A percentile compares a stretch with the other conserved stretches of the same genome.
These are phyloP conservation scores for Orbilia javanica DNA, from an alignment of 2,329 filamentous ascomycete species.

Conservation along the genomic window DNA sequence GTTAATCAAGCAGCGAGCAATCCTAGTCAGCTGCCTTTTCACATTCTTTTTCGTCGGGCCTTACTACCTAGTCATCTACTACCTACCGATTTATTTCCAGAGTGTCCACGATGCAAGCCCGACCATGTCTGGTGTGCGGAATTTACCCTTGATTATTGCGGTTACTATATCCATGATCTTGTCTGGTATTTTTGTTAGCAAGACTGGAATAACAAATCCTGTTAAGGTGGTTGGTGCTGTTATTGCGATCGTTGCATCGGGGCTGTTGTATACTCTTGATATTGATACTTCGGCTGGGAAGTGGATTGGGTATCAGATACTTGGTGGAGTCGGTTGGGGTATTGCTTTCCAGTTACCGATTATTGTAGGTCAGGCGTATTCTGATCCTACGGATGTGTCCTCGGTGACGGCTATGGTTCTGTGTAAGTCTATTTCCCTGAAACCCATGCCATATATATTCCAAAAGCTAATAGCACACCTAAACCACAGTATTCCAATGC, in stretches of 20 bases:
- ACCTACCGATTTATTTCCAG: slow-evolving; percentile 70
- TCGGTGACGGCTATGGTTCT: slow-evolving; percentile 39
- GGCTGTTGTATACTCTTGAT: slow-evolving; percentile 69
- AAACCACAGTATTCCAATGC: slow-evolving; percentile 63
- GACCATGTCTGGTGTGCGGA: slow-evolving; percentile 70
- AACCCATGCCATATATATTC: slow-evolving; percentile 65
- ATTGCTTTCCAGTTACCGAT: slow-evolving; percentile 72
- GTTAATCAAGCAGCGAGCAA: slow-evolving; percentile 66
- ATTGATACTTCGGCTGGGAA: slow-evolving; percentile 65
- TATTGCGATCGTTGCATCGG: slow-evolving; percentile 69
- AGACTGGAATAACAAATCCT: slow-evolving; percentile 73
- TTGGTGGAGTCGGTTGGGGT: slow-evolving; percentile 71
- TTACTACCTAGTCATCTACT: slow-evolving; percentile 69
- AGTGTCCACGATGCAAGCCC: slow-evolving; percentile 70
- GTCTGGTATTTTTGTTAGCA: slow-evolving; percentile 69
- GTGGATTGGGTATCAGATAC: slow-evolving; percentile 66
- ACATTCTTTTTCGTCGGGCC: slow-evolving; percentile 67
- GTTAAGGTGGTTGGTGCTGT: slow-evolving; percentile 70
- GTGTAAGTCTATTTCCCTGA: slow-evolving; percentile 70
- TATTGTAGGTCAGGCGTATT: slow-evolving; percentile 67
- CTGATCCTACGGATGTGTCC: slow-evolving; percentile 62
- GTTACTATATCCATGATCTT: slow-evolving; percentile 69
- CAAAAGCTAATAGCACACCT: background rate
- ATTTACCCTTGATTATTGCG: slow-evolving; percentile 70
- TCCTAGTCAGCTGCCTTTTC: slow-evolving; percentile 67